These are phyloP conservation scores for Triticum urartu DNA, from an alignment of 176 grass and related monocot genomes.

Conservation along the genomic window DNA sequence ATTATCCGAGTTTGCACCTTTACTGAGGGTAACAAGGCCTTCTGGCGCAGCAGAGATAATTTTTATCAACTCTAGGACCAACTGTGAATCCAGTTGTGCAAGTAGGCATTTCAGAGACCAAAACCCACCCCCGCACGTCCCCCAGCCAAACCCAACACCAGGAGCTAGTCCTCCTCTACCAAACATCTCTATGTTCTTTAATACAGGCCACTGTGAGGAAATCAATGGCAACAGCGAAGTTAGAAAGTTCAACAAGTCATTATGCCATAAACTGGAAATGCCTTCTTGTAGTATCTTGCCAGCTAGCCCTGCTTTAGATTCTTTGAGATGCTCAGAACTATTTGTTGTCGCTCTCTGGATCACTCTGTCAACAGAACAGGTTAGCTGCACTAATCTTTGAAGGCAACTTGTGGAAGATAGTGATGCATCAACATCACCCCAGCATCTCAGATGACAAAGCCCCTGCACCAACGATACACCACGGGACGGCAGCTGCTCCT, in stretches of 20 bases:
- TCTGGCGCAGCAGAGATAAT: constrained; percentile 36
- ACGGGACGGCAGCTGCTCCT: constrained; percentile 27
- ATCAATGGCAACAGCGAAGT: constrained; percentile 42
- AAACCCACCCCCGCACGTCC: constrained; percentile 68
- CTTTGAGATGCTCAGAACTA: constrained; percentile 34
- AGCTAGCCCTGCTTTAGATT: constrained; percentile 38
- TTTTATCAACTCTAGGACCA: constrained; percentile 69
- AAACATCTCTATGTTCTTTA: constrained; percentile 76
- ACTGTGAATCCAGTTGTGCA: constrained; percentile 63
- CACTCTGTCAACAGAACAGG: constrained; percentile 56
- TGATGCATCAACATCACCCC: constrained; percentile 45
- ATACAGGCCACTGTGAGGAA: constrained; percentile 50
- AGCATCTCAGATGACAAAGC: constrained; percentile 60
- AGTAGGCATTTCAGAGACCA: constrained; percentile 79
- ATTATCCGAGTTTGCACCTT: constrained; percentile 26
- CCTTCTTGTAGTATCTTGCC: constrained; percentile 78
- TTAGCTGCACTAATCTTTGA: constrained; percentile 65
- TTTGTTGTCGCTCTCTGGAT: constrained; percentile 53
- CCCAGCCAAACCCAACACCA: constrained; percentile 97
- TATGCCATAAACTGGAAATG: constrained; percentile 63
- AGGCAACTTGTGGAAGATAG: constrained; percentile 79
- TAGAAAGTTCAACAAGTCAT: constrained; percentile 55
- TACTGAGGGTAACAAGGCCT: background rate
- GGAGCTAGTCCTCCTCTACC: constrained; percentile 91
- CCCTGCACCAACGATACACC: constrained; percentile 45